These are phyloP conservation scores for Rhizopogon roseolus DNA, from an alignment of 768 basidiomycete species.

Conservation along the genomic window DNA sequence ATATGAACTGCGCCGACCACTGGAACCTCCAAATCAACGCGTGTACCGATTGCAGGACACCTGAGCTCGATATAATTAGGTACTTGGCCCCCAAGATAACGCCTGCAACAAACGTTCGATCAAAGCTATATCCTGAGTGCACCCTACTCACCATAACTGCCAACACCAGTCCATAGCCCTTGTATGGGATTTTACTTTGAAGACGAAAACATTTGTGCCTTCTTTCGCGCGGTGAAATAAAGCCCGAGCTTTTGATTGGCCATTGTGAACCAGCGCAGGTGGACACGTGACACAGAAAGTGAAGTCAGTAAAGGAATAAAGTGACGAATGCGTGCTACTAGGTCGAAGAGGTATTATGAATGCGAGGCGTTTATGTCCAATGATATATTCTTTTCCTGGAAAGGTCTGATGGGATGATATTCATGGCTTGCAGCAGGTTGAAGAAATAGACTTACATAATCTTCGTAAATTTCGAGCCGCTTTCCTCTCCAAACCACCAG, in stretches of 20 bases:
- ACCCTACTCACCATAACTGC: constrained; percentile 62
- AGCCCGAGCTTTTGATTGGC: constrained; percentile 37
- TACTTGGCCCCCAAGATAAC: constrained; percentile 64
- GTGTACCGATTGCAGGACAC: constrained; percentile 62
- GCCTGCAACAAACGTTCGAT: constrained; percentile 38
- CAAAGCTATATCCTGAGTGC: neutral
- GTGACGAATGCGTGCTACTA: constrained; percentile 61
- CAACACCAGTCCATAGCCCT: constrained; percentile 88
- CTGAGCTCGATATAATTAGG: constrained; percentile 67
- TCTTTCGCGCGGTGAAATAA: constrained; percentile 48
- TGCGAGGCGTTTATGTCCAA: constrained; percentile 72
- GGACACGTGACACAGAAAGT: constrained; percentile 74
- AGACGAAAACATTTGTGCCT: constrained; percentile 84
- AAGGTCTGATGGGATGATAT: constrained; percentile 36
- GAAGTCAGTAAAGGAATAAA: constrained; percentile 85
- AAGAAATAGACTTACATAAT: constrained; percentile 56
- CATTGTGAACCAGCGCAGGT: constrained; percentile 40
- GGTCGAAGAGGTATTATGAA: constrained; percentile 72
- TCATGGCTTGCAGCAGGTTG: neutral
- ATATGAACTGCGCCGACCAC: constrained; percentile 32
- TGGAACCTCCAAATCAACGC: constrained; percentile 69
- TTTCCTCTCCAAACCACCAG: constrained; percentile 81
- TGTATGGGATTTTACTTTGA: constrained; percentile 75
- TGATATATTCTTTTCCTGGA: constrained; percentile 64
- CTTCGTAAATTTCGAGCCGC: constrained; percentile 77